Evolutionary conservation across 306 rosid species (phyloP).

Genomic region (Vachellia pachyceras): DNA sequence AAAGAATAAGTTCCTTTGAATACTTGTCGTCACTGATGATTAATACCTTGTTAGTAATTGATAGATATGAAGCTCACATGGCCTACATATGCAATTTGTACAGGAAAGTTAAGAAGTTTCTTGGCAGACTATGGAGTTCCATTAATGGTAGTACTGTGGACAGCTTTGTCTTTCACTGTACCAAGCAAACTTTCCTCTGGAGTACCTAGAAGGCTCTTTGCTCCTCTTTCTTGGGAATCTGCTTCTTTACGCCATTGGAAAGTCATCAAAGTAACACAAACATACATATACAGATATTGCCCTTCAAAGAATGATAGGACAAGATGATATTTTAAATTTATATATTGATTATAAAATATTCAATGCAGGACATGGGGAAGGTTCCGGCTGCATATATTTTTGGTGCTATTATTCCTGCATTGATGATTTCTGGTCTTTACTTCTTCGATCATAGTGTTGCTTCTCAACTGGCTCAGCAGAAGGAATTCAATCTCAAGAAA

Average conservation of each 20-base stretch:
- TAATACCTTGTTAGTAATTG: neutral
- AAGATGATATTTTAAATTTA: neutral
- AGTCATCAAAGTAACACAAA: slow-evolving; percentile 61
- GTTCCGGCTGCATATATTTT: slow-evolving; percentile 67
- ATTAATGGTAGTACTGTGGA: slow-evolving; percentile 78
- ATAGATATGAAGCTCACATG: neutral
- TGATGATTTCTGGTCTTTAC: slow-evolving; percentile 87
- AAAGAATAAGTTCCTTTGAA: neutral
- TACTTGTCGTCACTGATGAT: too few relatives aligned
- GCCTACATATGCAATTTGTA: slow-evolving; percentile 7
- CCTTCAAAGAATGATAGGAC: neutral
- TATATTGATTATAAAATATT: neutral
- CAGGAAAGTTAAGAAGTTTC: slow-evolving; percentile 77
- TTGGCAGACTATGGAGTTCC: slow-evolving; percentile 90
- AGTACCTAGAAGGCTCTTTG: slow-evolving; percentile 76
- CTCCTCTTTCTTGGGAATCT: slow-evolving; percentile 86
- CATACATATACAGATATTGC: neutral
- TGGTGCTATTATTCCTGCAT: slow-evolving; percentile 78
- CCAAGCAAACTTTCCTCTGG: slow-evolving; percentile 69
- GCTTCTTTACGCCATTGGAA: slow-evolving; percentile 81
- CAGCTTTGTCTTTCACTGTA: slow-evolving; percentile 65
- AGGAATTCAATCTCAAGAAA: slow-evolving; percentile 87
- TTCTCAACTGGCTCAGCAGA: slow-evolving; percentile 85
- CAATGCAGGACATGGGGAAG: slow-evolving; percentile 80
- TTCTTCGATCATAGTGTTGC: slow-evolving; percentile 95